phyloP scores from a whole-genome alignment of 768 basidiomycete genomes.

The Tricholoma furcatifolium region DNA sequence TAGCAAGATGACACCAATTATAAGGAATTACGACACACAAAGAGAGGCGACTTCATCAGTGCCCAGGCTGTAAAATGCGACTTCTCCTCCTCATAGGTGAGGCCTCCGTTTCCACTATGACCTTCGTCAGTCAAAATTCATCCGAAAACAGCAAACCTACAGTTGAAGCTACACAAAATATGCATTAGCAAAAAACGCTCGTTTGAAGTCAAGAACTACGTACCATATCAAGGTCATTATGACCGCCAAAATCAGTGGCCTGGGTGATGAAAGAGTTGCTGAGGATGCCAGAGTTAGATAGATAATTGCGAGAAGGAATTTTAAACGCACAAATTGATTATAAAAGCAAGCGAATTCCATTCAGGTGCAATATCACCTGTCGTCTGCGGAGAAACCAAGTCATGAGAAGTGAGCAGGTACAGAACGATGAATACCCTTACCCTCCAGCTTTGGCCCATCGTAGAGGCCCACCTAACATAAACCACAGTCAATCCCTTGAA shows the following conservation, averaged over 20 bases:
- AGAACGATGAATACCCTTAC: constrained; percentile 27
- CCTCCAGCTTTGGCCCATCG: constrained; percentile 68
- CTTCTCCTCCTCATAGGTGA: constrained; percentile 62
- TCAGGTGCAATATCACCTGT: constrained; percentile 48
- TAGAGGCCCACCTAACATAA: constrained; percentile 45
- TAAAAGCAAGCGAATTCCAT: constrained; percentile 54
- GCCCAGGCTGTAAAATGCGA: constrained; percentile 76
- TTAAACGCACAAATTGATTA: constrained; percentile 54
- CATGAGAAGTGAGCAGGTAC: not conserved
- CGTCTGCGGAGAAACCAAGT: constrained; percentile 34
- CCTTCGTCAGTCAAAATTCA: not conserved
- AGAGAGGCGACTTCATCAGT: constrained; percentile 60
- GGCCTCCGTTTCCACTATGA: constrained; percentile 59
- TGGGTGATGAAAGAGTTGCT: constrained; percentile 69
- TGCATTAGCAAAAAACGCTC: not conserved
- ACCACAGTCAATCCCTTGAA: not conserved
- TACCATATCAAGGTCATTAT: constrained; percentile 71
- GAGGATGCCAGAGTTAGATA: not conserved
- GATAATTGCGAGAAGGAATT: not conserved
- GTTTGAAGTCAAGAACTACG: constrained; percentile 5
- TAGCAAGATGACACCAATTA: not conserved
- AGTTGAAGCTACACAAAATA: constrained; percentile 46
- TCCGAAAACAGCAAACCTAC: constrained; percentile 26
- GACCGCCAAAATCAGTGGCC: constrained; percentile 64
- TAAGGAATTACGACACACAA: constrained; percentile 28